Conservation (phyloP, 2,329 filamentous ascomycete genomes). For the Curvularia eragrostidis region DNA sequence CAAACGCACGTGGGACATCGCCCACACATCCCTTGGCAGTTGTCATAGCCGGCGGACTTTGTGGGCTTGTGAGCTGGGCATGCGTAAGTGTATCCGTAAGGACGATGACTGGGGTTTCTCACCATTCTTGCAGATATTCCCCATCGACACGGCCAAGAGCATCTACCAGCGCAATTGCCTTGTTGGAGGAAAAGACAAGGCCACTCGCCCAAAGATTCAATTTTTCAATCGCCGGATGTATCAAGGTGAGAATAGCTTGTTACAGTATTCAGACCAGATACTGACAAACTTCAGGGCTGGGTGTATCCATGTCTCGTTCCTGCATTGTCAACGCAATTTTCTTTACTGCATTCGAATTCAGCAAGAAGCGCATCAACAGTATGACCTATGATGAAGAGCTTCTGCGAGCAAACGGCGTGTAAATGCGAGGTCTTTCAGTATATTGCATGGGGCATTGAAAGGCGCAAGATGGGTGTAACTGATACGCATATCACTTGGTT, state of each 20-base stretch:
- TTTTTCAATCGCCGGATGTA: conserved; percentile 83
- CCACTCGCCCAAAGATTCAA: conserved; percentile 69
- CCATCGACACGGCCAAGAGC: conserved; percentile 82
- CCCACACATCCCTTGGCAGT: conserved; percentile 83
- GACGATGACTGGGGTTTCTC: conserved; percentile 4
- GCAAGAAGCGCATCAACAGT: conserved; percentile 67
- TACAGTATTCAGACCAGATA: not conserved
- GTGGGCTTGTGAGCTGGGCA: conserved; percentile 84
- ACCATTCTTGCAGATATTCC: conserved; percentile 55
- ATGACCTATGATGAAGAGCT: conserved; percentile 49
- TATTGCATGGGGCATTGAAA: conserved; percentile 37
- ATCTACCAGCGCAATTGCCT: conserved; percentile 85
- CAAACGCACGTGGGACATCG: conserved; percentile 73
- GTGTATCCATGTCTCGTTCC: conserved; percentile 82
- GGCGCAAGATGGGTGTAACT: conserved; percentile 17
- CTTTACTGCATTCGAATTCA: conserved; percentile 85
- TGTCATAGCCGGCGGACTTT: conserved; percentile 77
- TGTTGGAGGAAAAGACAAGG: conserved; percentile 67
- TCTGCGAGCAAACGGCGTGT: conserved; percentile 35
- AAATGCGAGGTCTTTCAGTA: conserved; percentile 12
- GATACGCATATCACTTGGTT: conserved; percentile 26
- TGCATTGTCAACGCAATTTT: conserved; percentile 87
- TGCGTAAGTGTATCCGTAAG: conserved; percentile 61
- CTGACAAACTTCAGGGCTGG: conserved; percentile 58
- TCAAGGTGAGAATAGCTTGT: conserved; percentile 61